phyloP scores from a whole-genome alignment of 2,329 filamentous ascomycete genomes.

The Cyphellophora europaea region DNA sequence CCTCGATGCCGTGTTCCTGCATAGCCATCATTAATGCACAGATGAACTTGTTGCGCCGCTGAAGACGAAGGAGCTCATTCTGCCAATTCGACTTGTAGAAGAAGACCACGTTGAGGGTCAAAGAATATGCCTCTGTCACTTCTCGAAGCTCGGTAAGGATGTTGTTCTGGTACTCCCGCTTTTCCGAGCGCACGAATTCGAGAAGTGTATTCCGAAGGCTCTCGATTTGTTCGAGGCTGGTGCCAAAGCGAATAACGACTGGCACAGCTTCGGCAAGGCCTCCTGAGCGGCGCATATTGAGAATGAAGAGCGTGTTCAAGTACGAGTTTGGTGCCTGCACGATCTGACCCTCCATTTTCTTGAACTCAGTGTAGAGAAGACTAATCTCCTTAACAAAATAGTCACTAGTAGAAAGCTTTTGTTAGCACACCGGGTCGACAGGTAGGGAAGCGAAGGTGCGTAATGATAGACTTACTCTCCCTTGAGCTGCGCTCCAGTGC shows the following conservation, averaged over 20 bases:
- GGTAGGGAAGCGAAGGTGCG: no score
- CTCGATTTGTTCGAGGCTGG: constrained; percentile 72
- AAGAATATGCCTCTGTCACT: constrained; percentile 72
- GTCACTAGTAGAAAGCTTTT: no score
- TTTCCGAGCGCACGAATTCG: constrained; percentile 74
- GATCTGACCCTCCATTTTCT: constrained; percentile 95
- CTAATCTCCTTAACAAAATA: constrained; percentile 96
- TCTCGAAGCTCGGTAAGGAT: constrained; percentile 76
- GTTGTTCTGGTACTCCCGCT: constrained; percentile 79
- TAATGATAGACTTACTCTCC: no score
- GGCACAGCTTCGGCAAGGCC: constrained; percentile 78
- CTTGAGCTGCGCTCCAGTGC: constrained; percentile 64
- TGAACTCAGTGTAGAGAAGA: constrained; percentile 90
- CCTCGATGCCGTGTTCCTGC: constrained; percentile 74
- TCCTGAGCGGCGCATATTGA: constrained; percentile 87
- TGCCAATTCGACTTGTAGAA: constrained; percentile 98
- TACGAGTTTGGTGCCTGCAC: constrained; percentile 94
- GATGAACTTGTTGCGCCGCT: constrained; percentile 88
- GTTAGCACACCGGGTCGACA: no score
- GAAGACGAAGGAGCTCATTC: constrained; percentile 82
- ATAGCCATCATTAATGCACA: constrained; percentile 83
- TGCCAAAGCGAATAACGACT: constrained; percentile 81
- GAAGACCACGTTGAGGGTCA: constrained; percentile 86
- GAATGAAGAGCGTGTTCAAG: constrained; percentile 84
- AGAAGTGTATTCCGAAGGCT: constrained; percentile 69